These are phyloP conservation scores for Aspergillus versicolor DNA, from an alignment of 2,329 filamentous ascomycete genomes.

Conservation along the genomic window DNA sequence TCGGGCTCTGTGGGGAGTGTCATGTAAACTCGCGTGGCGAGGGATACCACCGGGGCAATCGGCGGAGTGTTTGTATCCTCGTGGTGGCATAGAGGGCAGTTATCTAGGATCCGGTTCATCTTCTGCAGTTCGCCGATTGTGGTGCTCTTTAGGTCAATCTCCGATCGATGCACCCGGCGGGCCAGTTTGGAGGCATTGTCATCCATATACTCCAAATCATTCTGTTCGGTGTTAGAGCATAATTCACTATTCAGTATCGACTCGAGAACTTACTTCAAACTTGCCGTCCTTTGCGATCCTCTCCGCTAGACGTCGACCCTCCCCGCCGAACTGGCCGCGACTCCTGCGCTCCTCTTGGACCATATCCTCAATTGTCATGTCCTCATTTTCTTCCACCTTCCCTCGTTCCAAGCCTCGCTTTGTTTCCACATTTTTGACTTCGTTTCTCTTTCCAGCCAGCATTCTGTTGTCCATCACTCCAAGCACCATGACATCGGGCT, in stretches of 20 bases:
- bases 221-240: slow-evolving; percentile 38
- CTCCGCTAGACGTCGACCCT: slow-evolving; percentile 80
- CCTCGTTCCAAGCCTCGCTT: slow-evolving; percentile 83
- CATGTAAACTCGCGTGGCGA: slow-evolving; percentile 82
- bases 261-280: slow-evolving; percentile 61
- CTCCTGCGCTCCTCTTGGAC: slow-evolving; percentile 89
- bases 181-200: slow-evolving; percentile 92
- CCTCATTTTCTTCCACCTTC: slow-evolving; percentile 82
- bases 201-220: slow-evolving; percentile 95
- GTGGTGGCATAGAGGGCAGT: slow-evolving; percentile 87
- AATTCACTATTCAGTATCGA: not conserved
- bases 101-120: slow-evolving; percentile 80
- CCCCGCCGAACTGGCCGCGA: slow-evolving; percentile 71
- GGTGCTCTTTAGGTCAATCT: slow-evolving; percentile 80
- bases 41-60: slow-evolving; percentile 77
- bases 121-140: slow-evolving; percentile 88
- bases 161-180: slow-evolving; percentile 80
- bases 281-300: slow-evolving; percentile 90
- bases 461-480: slow-evolving; percentile 87
- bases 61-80: slow-evolving; percentile 79
- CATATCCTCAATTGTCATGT: slow-evolving; percentile 98
- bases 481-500: slow-evolving; percentile 72
- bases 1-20: slow-evolving; percentile 90
- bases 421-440: slow-evolving; percentile 75
- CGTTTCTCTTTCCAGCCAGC: slow-evolving; percentile 71